Base-by-base conservation (phyloP, 495 filamentous ascomycete species). In the Penicillium mononematosum region DNA sequence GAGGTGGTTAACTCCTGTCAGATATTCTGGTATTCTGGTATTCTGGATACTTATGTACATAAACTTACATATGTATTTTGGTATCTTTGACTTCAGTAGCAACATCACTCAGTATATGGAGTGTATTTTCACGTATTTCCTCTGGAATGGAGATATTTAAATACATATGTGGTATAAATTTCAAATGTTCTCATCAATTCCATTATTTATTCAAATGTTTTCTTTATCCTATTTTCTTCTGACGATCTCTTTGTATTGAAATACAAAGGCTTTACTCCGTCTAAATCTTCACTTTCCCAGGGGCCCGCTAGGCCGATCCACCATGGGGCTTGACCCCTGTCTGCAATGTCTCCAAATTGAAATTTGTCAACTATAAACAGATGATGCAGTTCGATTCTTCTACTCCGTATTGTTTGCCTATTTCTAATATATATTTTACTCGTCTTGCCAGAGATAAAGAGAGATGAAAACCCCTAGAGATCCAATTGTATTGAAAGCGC, bases 241-340 rank as follows among this genome's bases (percentile, higher is more conserved):
- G 24, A 6, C 17, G 16, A n/a, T 44, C 20, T 17, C 31, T 38
- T 31, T n/a, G 34, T 39, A 32, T 24, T 41, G 2, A 11, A 52
- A 52, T 42, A 52, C 36, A 52, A 51, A 41, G 49, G 14, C 34
- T 39, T 46, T 46, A 29, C 29, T 43, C 17, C 41, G 4, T 27
- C 11, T 16, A 12, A 50, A 25, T 51, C 20, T 51, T 51, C 49
- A 41, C 45, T 41, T 22, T 39, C 32, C 32, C 7, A 52, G 38
- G 43, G 39, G 41, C 1, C 36, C 61, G 42, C 61, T 58, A 58
- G 44, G 50, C 14, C 9, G 61, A 61, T 64, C 62, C 62, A 64
- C 62, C 45, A 44, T 41, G 55, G 51, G 42, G 45, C 58, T 42
- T n/a, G 17, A 10, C 45, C 50, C 58, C 31, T 58, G 47, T 58